These are phyloP conservation scores for Canavalia ensiformis DNA, from an alignment of 306 rosid species.

Conservation along the genomic window DNA sequence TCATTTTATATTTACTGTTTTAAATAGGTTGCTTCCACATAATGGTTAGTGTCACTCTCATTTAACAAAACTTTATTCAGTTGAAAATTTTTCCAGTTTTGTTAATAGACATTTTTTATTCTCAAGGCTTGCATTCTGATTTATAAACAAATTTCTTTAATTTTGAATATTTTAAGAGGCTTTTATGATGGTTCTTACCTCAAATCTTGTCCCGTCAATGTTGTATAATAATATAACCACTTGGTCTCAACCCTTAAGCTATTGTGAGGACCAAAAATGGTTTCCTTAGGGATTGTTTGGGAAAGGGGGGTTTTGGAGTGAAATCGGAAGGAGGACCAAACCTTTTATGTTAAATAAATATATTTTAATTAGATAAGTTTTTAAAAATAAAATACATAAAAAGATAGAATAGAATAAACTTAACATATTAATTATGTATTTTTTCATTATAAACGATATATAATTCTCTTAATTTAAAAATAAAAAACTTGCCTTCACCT, in stretches of 20 bases:
- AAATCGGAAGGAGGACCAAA: too few species aligned
- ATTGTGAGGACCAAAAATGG: conserved; percentile 29
- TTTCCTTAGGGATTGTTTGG: background rate
- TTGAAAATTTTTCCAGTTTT: conserved; percentile 6
- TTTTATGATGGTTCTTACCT: conserved; percentile 18
- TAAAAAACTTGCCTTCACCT: too few species aligned
- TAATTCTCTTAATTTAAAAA: too few species aligned
- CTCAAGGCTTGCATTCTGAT: conserved; percentile 31
- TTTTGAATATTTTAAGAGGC: conserved; percentile 31
- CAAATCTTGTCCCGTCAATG: conserved; percentile 35
- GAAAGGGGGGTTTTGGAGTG: too few species aligned
- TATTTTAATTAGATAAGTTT: too few species aligned
- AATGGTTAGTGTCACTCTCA: conserved; percentile 27
- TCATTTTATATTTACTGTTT: conserved; percentile 10
- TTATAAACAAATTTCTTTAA: conserved; percentile 6
- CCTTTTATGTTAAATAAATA: too few species aligned
- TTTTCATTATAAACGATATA: too few species aligned
- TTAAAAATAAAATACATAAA: too few species aligned
- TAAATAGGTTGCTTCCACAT: conserved; percentile 31
- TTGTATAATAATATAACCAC: conserved; percentile 18
- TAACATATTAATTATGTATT: too few species aligned
- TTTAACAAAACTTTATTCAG: conserved; percentile 28
- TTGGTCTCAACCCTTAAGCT: conserved; percentile 29
- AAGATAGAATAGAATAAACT: too few species aligned
- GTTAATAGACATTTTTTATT: conserved; percentile 6